Conservation (phyloP, 108 stramenopile species). For the Licmophora abbreviata region DNA sequence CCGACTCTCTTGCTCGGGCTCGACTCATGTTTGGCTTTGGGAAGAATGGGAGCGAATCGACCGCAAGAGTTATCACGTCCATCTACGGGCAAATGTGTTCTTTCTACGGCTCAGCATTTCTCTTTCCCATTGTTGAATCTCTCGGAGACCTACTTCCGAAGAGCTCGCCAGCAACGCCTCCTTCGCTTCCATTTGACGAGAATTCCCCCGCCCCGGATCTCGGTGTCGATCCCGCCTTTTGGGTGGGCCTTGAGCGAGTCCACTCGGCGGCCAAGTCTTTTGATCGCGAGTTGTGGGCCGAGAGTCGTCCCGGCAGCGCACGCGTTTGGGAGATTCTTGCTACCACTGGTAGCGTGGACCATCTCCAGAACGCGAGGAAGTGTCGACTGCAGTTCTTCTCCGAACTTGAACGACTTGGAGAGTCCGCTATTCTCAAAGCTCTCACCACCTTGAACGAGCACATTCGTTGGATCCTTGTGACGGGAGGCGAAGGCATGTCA, state of each 20-base stretch:
- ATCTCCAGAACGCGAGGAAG: slow-evolving; percentile 52
- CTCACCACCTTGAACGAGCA: slow-evolving; percentile 73
- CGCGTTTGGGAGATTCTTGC: slow-evolving; percentile 77
- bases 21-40: slow-evolving; percentile 75
- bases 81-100: slow-evolving; percentile 81
- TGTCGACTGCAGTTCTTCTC: slow-evolving; percentile 58
- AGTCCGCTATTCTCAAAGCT: slow-evolving; percentile 65
- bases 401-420: slow-evolving; percentile 72
- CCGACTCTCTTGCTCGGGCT: slow-evolving; percentile 78
- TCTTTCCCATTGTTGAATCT: slow-evolving; percentile 72
- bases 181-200: slow-evolving; percentile 75
- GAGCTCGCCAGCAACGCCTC: slow-evolving; percentile 51
- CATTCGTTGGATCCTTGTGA: slow-evolving; percentile 78
- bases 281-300: slow-evolving; percentile 82
- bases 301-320: slow-evolving; percentile 57
- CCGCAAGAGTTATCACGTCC: slow-evolving; percentile 69
- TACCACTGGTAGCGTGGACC: slow-evolving; percentile 39
- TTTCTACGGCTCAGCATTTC: slow-evolving; percentile 70
- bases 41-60: slow-evolving; percentile 56
- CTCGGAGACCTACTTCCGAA: slow-evolving; percentile 53
- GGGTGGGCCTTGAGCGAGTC: slow-evolving; percentile 72
- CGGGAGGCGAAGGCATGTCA: slow-evolving; percentile 62
- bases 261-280: slow-evolving; percentile 80
- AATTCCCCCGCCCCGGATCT: slow-evolving; percentile 69
- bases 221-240: slow-evolving; percentile 72